Evolutionary conservation across 306 rosid genomes (phyloP), one percentile per base, ranked within the genome.

Genomic region (Cicer pinnatifidum): DNA sequence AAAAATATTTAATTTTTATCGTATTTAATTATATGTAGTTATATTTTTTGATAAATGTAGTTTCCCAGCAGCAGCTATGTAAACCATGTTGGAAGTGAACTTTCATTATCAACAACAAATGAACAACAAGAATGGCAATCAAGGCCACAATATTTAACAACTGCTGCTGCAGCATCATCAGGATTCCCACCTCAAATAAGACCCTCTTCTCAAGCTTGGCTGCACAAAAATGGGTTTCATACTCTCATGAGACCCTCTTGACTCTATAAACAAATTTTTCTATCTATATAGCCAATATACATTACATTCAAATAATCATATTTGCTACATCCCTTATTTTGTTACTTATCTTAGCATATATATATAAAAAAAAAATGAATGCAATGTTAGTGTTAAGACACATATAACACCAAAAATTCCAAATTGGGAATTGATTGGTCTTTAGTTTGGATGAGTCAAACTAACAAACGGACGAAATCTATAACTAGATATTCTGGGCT

Each of bases 131-230:
- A 76, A 72, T 86, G 87, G 90, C 88, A 77, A 82, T 54, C 88
- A 6, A 23, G 85, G 85, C 72, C 86, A 58, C 89, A 69, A 68
- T 65, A 81, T 67, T 77, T 79, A 81, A 84, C 93, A 78, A 78
- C 83, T 85, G 93, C 81, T 85, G 96, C 97, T 86, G 99, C 99
- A 91, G 99, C 99, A 95, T 95, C 99, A 95, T 95, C 99, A 95
- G 97, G 99, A 91, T 95, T 95, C 99, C 86, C 90, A 82, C 89
- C 67, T 62, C 98, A 86, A 85, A 88, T 81, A n/a, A 89, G 85
- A 56, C 53, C 83, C 63, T 68, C 83, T 64, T 71, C 81, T 46
- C 87, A 86, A 83, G 73, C 73, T 73, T 85, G 92, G 97, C 85
- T 82, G 86, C 96, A 86, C 70, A 86, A 81, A 68, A 89, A 88